phyloP scores from a whole-genome alignment of 2,329 filamentous ascomycete genomes.

The Fusarium sp. region DNA sequence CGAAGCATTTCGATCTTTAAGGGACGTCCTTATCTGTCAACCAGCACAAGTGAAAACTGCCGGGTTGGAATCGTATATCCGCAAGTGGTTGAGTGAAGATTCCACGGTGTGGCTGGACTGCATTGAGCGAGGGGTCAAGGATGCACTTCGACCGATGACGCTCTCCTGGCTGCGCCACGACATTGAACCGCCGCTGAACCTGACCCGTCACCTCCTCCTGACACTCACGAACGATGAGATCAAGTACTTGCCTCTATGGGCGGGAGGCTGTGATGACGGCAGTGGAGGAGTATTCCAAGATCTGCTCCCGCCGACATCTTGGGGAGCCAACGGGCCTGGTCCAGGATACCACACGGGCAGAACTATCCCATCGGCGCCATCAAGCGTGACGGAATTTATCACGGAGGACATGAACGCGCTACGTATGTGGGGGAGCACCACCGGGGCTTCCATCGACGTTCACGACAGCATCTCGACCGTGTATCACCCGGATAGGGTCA shows the following conservation, averaged over 20 bases:
- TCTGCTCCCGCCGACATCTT: constrained; percentile 54
- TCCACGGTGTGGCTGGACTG: constrained; percentile 37
- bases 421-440: constrained; percentile 49
- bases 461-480: constrained; percentile 56
- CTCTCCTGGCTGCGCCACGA: constrained; percentile 44
- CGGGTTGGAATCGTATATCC: constrained; percentile 20
- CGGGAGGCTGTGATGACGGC: constrained; percentile 66
- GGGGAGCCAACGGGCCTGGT: constrained; percentile 60
- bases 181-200: constrained; percentile 49
- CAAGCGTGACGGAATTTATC: constrained; percentile 52
- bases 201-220: constrained; percentile 62
- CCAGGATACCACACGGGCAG: constrained; percentile 60
- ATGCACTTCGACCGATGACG: constrained; percentile 33
- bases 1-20: constrained; percentile 17
- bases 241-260: constrained; percentile 74
- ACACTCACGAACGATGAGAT: constrained; percentile 68
- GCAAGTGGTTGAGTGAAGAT: not conserved
- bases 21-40: constrained; percentile 9
- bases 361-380: constrained; percentile 51
- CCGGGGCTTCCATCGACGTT: constrained; percentile 52
- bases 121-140: constrained; percentile 40
- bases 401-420: constrained; percentile 51
- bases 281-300: constrained; percentile 63
- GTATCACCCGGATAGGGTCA: constrained; percentile 47
- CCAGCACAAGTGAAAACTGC: not conserved